Base-by-base conservation (phyloP, 345 rosid species). In the Salix suchowensis region DNA sequence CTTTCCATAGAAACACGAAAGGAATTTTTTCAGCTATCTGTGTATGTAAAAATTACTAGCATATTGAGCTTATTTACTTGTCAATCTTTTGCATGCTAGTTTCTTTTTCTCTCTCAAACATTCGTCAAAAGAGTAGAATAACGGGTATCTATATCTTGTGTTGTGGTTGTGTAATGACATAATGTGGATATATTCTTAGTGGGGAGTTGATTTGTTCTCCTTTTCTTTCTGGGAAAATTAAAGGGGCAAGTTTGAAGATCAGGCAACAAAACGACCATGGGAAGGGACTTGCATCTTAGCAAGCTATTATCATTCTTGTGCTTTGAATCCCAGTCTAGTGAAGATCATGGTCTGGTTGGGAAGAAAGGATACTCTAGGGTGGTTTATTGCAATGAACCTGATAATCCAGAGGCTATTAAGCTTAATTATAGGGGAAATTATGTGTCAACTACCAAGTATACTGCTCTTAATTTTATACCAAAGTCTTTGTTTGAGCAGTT, bases 401-500 rank as follows among this genome's bases (percentile, higher is more conserved):
- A 95, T 72, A 88, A 87, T 13, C 89, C 87, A 12, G 97, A 84
- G 19, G 89, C 89, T 4, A 37, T 88, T 71, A 74, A 65, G 65
- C 81, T 86, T n/a, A 88, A 88, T 68, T 95, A 95, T 82, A 81
- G 69, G 79, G 94, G 91, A 6, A 95, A 95, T 78, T 93, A 95
- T 80, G 97, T 95, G 11, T 89, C 97, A 19, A 91, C 94, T 4
- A 93, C 97, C 16, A 95, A 93, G 86, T 95, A 95, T 76, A 90
- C 97, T 0, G 81, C 79, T 0, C 80, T 81, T 74, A 92, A 89
- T 82, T 95, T 95, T 81, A 76, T 95, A 69, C 98, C 98, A 37
- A 95, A 95, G 92, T 91, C 98, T 19, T 81, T 95, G 88, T 93
- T 93, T 84, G 98, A 95, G 87, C 97, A 95, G 81, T 95, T 95